Evolutionary conservation across 371 early-diverging fungal genomes (phyloP).

Genomic region (Mucor piriformis): DNA sequence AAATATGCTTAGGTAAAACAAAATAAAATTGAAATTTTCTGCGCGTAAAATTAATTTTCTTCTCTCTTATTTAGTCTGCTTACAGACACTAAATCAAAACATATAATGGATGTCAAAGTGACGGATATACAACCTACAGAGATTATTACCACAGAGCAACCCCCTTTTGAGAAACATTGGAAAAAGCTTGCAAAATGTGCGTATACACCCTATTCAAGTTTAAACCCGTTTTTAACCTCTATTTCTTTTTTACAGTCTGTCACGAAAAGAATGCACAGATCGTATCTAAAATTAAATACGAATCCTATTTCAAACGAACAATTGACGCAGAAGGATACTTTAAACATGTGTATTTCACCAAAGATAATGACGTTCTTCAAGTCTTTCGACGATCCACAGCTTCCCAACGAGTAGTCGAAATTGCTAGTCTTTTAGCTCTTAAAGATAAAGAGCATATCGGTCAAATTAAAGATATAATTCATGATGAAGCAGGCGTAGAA

Average conservation of each 20-base stretch:
- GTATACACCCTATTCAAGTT: too few species aligned
- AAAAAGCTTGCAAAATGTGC: not conserved
- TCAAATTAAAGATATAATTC: conserved; percentile 36
- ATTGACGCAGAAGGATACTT: conserved; percentile 46
- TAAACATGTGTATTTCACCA: conserved; percentile 48
- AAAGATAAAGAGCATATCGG: conserved; percentile 38
- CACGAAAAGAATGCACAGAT: not conserved
- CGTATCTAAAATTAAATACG: not conserved
- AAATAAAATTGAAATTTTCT: too few species aligned
- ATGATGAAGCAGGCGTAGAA: conserved; percentile 34
- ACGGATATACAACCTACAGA: too few species aligned
- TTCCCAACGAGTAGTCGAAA: conserved; percentile 45
- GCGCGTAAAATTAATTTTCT: too few species aligned
- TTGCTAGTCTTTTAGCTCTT: conserved; percentile 41
- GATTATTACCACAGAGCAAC: not conserved
- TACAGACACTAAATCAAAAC: too few species aligned
- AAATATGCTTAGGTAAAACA: too few species aligned
- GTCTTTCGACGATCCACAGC: conserved; percentile 46
- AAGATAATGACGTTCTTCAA: conserved; percentile 36
- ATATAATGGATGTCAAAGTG: too few species aligned
- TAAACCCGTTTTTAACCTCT: not conserved
- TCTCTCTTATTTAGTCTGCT: too few species aligned
- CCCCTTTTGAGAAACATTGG: not conserved
- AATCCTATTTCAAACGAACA: not conserved
- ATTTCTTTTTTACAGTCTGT: not conserved